phyloP scores from a whole-genome alignment of 2,329 filamentous ascomycete species.

The Xylariaceae sp. region DNA sequence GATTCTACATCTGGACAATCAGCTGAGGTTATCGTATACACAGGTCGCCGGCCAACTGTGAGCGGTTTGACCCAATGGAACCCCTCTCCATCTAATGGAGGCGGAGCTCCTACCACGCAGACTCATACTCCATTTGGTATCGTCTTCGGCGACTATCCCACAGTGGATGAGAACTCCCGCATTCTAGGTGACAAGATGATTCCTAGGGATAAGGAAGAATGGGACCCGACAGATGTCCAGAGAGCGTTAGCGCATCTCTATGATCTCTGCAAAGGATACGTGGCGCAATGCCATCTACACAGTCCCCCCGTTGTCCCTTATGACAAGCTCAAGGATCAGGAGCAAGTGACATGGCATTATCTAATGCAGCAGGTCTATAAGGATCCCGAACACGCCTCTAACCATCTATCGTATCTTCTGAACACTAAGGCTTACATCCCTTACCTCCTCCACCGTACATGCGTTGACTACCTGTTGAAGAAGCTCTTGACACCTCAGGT shows the following conservation, averaged over 20 bases:
- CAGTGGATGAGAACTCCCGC: constrained; percentile 15
- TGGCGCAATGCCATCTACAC: constrained; percentile 24
- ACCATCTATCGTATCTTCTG: constrained; percentile 26
- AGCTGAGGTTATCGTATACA: constrained; percentile 16
- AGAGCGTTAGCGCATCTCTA: constrained; percentile 25
- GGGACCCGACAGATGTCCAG: constrained; percentile 25
- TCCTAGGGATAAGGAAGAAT: constrained; percentile 23
- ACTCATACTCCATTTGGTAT: constrained; percentile 16
- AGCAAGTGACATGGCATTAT: constrained; percentile 28
- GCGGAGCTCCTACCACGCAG: constrained; percentile 1
- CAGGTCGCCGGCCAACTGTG: constrained; percentile 2
- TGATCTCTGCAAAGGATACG: constrained; percentile 27
- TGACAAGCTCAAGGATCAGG: constrained; percentile 15
- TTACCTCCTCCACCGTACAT: constrained; percentile 28
- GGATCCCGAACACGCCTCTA: constrained; percentile 18
- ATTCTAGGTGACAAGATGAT: constrained; percentile 18
- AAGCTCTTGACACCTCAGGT: constrained; percentile 27
- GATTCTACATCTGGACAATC: constrained; percentile 10
- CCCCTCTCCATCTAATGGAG: not conserved
- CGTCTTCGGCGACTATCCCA: constrained; percentile 14
- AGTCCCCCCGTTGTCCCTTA: constrained; percentile 17
- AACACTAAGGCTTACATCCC: constrained; percentile 19
- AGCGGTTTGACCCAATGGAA: constrained; percentile 13
- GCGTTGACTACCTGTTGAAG: constrained; percentile 30
- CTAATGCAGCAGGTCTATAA: constrained; percentile 23